Evolutionary conservation across 2,329 filamentous ascomycete species (phyloP), one percentile per base, ranked within the genome.

Genomic region (Catunica adiposa): DNA sequence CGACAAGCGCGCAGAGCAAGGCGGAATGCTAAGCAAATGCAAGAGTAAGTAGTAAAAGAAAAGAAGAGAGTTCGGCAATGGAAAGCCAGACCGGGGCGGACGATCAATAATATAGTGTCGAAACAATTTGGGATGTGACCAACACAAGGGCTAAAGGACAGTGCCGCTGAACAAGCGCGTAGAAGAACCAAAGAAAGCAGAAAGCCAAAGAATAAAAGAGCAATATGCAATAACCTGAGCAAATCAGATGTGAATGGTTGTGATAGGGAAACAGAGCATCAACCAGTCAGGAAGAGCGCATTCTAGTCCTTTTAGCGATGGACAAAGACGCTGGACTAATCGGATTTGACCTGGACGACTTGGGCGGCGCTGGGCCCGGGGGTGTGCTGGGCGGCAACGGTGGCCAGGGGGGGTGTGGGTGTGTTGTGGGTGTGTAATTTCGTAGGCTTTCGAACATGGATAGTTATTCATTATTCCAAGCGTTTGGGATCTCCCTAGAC

Each of bases 11-110:
- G 26, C n/a, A 29, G 17, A 51, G 48, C 26, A 34, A 34, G 17
- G 48, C 29, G 48, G 15, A 7, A 51, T 44, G 55, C 31, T 38
- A 44, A 44, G 40, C 47, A 59, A 51, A 50, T 52, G 55, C 40
- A 55, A 57, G 57, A 59, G 50, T 56, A 42, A 53, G 26, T 22
- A 48, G 47, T 17, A 48, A 22, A 20, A 37, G n/a, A 42, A 44
- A 29, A 56, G 38, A 58, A 53, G 29, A 48, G 37, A 56, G 31
- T 17, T 51, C 48, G 14, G 48, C 26, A 17, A 51, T n/a, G 44
- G 26, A 34, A 51, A 37, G 26, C 42, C 26, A 31, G 38, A 51
- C 31, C 29, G 46, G 40, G 55, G 2, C 48, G 25, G 50, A 44
- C 31, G 20, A 34, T 23, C 50, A 53, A 25, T 56, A 26, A 46